phyloP scores from a whole-genome alignment of 1,284 basidiomycete species.

The Sanguinoderma infundibulare region DNA sequence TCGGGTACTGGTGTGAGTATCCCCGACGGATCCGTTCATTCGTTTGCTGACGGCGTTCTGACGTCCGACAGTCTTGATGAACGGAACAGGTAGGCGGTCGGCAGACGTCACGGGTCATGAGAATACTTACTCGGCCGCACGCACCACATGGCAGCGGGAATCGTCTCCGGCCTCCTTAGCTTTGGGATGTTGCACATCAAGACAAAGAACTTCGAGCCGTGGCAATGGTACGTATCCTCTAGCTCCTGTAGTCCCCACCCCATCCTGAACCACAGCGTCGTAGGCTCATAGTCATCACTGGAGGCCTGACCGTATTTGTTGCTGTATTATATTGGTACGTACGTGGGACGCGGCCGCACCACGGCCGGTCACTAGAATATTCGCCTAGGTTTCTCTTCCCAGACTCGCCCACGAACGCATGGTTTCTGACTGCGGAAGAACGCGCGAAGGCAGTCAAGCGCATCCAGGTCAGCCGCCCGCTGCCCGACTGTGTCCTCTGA shows the following conservation, averaged over 20 bases:
- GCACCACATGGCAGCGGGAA: constrained; percentile 38
- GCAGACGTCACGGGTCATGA: neutral
- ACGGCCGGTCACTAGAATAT: neutral
- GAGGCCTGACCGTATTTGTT: constrained; percentile 58
- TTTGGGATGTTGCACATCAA: constrained; percentile 70
- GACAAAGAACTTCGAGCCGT: constrained; percentile 57
- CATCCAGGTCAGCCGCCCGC: constrained; percentile 55
- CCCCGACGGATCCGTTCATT: neutral
- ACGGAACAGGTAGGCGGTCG: constrained; percentile 29
- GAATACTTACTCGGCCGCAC: neutral
- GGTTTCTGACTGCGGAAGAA: constrained; percentile 69
- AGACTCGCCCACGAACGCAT: constrained; percentile 70
- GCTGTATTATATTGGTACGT: constrained; percentile 64
- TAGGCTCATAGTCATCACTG: constrained; percentile 75
- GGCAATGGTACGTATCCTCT: constrained; percentile 53
- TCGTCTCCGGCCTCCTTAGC: constrained; percentile 72
- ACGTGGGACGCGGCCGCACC: constrained; percentile 41
- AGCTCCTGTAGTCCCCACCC: neutral
- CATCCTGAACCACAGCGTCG: neutral
- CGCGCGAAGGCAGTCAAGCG: constrained; percentile 67
- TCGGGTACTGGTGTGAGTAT: constrained; percentile 85
- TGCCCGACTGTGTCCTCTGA: neutral
- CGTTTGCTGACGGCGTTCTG: neutral
- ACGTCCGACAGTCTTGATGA: constrained; percentile 31
- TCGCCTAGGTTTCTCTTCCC: constrained; percentile 65